Base-by-base conservation (phyloP, 805 yeast genomes). In the Nakazawaea ambrosiae region DNA sequence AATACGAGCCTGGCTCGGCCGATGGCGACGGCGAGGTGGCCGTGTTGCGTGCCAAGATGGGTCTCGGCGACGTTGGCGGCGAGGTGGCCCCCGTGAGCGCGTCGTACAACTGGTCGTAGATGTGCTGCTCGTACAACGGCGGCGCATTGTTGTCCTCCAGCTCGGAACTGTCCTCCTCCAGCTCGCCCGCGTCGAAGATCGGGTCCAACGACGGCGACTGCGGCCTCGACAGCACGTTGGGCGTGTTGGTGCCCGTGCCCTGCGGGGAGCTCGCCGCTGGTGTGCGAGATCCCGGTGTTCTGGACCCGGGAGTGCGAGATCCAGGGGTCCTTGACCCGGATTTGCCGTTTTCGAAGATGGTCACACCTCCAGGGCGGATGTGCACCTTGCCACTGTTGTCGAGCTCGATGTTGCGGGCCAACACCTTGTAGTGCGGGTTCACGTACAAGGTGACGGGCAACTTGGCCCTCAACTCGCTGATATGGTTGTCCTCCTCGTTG, bases 391-490 rank as follows among this genome's bases (percentile, higher is more conserved):
- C 58, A 7, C 33, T 31, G 8, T 45, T 39, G 33, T 51, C 54
- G 20, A 49, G 38, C 23, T 49, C 46, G 6, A 48, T 56, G 20
- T 46, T 45, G 36, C 58, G 46, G 7, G 50, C 59, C 23, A 40
- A 37, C 10, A 54, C 33, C n/a, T 39, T 26, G 17, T 39, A 31
- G 16, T 31, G 26, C 12, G 42, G 42, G 18, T 81, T 73, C 19
- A 87, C 80, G 56, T 81, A 85, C 24, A 86, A 56, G 20, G 70
- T 73, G 4, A 90, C 67, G 0, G 97, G 97, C 45, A 90, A 64
- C 0, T 96, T 81, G 0, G 97, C 97, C 23, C 97, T 68, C 35
- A 90, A 65, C 56, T 89, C 97, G 1, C 96, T 86, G 3, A 81
- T 78, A 53, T 90, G 97, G 3, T 96, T 96, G 56, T 88, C 97